Base-by-base conservation (phyloP, 2,329 filamentous ascomycete species). In the Drechmeria coniospora region DNA sequence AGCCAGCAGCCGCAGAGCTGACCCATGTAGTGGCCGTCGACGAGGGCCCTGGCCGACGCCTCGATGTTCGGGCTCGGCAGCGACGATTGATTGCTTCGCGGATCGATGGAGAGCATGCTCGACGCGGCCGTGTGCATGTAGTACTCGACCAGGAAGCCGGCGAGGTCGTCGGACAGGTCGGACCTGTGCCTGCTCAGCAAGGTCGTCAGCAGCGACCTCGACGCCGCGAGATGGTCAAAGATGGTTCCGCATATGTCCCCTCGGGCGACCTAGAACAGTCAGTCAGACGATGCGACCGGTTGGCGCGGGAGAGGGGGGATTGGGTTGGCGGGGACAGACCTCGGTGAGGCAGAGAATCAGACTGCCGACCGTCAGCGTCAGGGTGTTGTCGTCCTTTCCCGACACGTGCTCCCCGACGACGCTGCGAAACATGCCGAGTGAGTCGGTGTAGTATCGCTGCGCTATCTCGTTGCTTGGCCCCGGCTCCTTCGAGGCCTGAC, bases 281-380 rank as follows among this genome's bases (percentile, higher is more conserved):
- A n/a, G n/a, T n/a, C n/a, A n/a, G n/a, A n/a, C n/a, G n/a, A n/a
- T n/a, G n/a, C n/a, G n/a, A n/a, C n/a, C n/a, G n/a, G n/a, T n/a
- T n/a, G n/a, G n/a, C n/a, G n/a, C n/a, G n/a, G n/a, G n/a, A n/a
- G n/a, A n/a, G n/a, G n/a, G 10, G 10, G 13, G 12, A 21, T 3
- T 16, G 9, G n/a, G 12, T 4, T 11, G 8, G 19, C 8, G 10
- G 11, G 8, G 19, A 37, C 46, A 4, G 29, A 63, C 59, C 50
- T 63, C 59, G 3, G 56, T 59, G 27, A 63, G 53, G 29, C 54
- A 61, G 37, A 63, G 49, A 8, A 62, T 50, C 8, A 63, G 41
- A 18, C 57, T 58, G 3, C 57, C 59, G 8, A 61, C 49, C 0
- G 56, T 53, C 12, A 63, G 36, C 25, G 56, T 49, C 3, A 63